Evolutionary conservation across 208 protist species (phyloP), one percentile per base, ranked within the genome.

Genomic region (Vickermania spadyakhi): DNA sequence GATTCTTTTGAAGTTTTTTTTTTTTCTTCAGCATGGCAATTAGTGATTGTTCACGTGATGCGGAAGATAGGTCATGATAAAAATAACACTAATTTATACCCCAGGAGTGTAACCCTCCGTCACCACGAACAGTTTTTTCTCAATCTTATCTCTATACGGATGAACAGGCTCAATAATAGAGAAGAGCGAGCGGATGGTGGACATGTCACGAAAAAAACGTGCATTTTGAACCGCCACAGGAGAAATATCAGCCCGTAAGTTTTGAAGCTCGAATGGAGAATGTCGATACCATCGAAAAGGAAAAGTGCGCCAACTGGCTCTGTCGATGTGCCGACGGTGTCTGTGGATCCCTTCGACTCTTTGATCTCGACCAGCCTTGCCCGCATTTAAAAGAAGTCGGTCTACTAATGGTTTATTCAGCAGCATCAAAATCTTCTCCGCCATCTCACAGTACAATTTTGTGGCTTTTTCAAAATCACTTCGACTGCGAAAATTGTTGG

Each of bases 261-360:
- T 82, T 59, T 92, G 83, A 27, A 96, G 81, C 57, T 96, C 89
- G 58, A 92, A 96, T 0, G 89, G 89, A 1, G 89, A 82, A 61
- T 96, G 89, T 52, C 89, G 90, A 59, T 79, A 96, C 85, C 86
- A 91, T 1, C 77, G 72, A 53, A 90, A 73, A 18, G 85, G 85
- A 52, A 96, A 96, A 7, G 68, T 75, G 7, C 86, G 75, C 84
- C 85, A 96, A 36, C 60, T 79, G 2, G 80, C 81, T 2, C 75
- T 68, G 26, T 85, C 79, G 42, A 96, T 26, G 25, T 42, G 70
- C 0, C 67, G 62, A 22, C 70, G 63, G 53, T 77, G 76, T 42
- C 54, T 58, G 52, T 93, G 70, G 23, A 96, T 62, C 2, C 89
- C 89, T 28, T 95, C 89, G 21, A 59, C 60, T 28, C 89, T 70